Base-by-base conservation (phyloP, 2,329 filamentous ascomycete species). In the Clonostachys solani region DNA sequence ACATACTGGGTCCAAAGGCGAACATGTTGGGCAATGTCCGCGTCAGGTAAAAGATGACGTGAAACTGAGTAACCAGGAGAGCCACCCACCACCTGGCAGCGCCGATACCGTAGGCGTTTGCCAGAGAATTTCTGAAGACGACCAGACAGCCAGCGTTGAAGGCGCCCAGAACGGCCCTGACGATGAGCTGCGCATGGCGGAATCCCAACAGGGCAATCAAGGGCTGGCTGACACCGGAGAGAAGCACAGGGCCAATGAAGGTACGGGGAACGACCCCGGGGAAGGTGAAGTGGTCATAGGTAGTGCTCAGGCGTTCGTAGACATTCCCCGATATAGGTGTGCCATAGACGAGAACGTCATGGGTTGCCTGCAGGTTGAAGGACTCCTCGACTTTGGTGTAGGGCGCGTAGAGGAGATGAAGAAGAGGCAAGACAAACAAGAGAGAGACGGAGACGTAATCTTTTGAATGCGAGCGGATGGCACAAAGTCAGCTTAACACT, bases 331-430 rank as follows among this genome's bases (percentile, higher is more conserved):
- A 18, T 2, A 38, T 7, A 7, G 89, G 89, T 2, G 89, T 82
- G 19, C 91, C 91, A 63, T 94, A 90, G 36, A 80, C 78, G 50
- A 96, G 67, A 35, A 99, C 86, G 64, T 99, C 94, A 66, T 97
- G 94, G 4, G 84, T 80, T 6, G 94, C 94, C 66, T 99, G 94
- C 49, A 97, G 83, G 65, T 96, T 96, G 79, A 99, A 97, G 1
- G 92, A 97, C 68, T 99, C 94, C 66, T 99, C 94, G 50, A 99
- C 94, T 67, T 99, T 99, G 48, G 92, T 96, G 71, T 95, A 92
- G 1, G 94, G 94, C 12, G 92, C 83, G 19, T 83, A 63, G 51
- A 83, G 60, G 47, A 95, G 81, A 65, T 96, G 89, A 47, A 87
- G 47, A 3, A 74, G 64, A 2, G 88, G 86, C 49, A 91, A 72